Conservation (phyloP, 306 rosid genomes). For the Arachis hypogaea region DNA sequence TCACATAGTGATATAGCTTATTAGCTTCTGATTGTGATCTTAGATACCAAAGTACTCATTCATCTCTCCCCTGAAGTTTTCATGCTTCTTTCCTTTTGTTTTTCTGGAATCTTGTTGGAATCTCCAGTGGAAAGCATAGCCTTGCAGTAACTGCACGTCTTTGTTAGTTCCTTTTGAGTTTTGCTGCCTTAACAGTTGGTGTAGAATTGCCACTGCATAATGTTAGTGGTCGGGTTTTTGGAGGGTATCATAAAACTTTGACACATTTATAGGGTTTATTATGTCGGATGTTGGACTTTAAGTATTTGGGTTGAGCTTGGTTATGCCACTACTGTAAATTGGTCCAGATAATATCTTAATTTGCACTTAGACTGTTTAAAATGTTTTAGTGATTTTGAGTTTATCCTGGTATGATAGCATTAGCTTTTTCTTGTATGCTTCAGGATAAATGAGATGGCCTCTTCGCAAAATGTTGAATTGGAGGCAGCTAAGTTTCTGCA, state of each 20-base stretch:
- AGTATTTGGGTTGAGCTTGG: conserved; percentile 9
- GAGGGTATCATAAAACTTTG: conserved; percentile 14
- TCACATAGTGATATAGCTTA: conserved; percentile 6
- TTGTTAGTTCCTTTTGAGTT: not conserved
- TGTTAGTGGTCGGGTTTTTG: not conserved
- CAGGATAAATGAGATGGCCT: conserved; percentile 71
- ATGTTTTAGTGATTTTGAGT: not conserved
- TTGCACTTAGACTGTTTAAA: not conserved
- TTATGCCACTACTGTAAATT: not conserved
- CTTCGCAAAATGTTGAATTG: conserved; percentile 91
- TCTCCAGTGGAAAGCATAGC: not conserved
- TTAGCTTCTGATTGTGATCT: conserved; percentile 1
- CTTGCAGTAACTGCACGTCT: not conserved
- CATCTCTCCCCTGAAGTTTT: not conserved
- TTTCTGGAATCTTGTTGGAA: not conserved
- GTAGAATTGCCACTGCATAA: not conserved
- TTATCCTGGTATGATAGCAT: conserved; percentile 20
- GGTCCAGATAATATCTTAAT: conserved; percentile 1
- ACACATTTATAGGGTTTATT: conserved; percentile 3
- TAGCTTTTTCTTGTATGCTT: conserved; percentile 31
- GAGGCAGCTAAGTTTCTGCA: conserved; percentile 99
- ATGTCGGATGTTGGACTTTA: not conserved
- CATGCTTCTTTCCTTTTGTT: conserved; percentile 24
- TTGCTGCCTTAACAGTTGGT: not conserved
- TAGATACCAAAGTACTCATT: not conserved